Conservation (phyloP, 192 early-diverging fungal genomes). For the Coemansia sp. region DNA sequence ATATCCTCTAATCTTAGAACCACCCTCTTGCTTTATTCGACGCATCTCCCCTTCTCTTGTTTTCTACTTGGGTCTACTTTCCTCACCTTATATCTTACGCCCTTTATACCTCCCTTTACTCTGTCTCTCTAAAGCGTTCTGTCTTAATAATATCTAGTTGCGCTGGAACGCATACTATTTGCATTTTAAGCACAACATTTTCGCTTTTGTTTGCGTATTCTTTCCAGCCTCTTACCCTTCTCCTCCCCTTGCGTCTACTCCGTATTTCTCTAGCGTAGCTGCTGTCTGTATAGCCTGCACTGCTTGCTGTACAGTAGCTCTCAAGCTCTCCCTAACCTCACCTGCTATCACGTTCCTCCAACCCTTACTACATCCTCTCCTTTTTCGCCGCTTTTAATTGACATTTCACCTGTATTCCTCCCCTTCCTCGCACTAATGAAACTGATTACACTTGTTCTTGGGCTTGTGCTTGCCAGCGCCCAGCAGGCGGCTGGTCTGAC, state of each 20-base stretch:
- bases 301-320: conserved; percentile 4
- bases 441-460: conserved; percentile 24
- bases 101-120: neutral
- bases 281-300: conserved; percentile 6
- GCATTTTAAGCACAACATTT: conserved; percentile 11
- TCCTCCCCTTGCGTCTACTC: neutral
- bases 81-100: neutral
- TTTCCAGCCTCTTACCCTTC: neutral
- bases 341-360: neutral
- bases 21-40: neutral
- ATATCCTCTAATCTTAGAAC: conserved; percentile 4
- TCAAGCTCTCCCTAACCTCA: neutral
- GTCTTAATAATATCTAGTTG: conserved; percentile 9
- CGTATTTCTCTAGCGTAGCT: neutral
- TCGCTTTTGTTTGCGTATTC: neutral
- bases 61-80: neutral
- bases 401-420: neutral
- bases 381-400: neutral
- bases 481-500: conserved; percentile 15
- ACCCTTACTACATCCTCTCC: neutral
- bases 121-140: neutral
- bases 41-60: neutral
- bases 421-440: conserved; percentile 26
- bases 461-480: conserved; percentile 21
- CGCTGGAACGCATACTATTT: conserved; percentile 7